Evolutionary conservation across 2,329 filamentous ascomycete genomes (phyloP).

Genomic region (Microdochium paspali): DNA sequence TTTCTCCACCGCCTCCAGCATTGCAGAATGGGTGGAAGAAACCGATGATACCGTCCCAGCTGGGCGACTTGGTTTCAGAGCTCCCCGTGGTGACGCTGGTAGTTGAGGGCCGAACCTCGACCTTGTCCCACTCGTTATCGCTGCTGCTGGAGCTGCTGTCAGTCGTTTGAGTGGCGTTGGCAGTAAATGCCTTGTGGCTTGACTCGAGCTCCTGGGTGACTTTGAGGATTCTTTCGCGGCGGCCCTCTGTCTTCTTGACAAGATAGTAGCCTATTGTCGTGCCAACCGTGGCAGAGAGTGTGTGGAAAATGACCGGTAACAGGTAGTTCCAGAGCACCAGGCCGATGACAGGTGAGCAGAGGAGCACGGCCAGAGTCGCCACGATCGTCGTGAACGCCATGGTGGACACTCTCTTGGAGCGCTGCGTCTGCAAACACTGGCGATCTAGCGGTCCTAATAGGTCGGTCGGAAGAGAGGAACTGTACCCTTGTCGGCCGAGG

Average conservation of each 20-base stretch:
- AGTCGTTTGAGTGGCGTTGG: conserved; percentile 21
- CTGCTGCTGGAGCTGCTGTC: conserved; percentile 19
- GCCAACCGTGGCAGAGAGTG: conserved; percentile 29
- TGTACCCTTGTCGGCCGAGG: too few species aligned
- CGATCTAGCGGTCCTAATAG: too few species aligned
- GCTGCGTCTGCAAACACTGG: too few species aligned
- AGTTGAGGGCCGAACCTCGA: conserved; percentile 37
- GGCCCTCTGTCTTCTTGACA: conserved; percentile 52
- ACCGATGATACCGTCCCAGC: conserved; percentile 79
- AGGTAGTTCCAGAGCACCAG: conserved; percentile 19
- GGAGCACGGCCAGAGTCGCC: conserved; percentile 14
- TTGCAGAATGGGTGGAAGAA: conserved; percentile 99
- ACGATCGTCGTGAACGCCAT: conserved; percentile 7
- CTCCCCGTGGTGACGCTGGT: conserved; percentile 25
- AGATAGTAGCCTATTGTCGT: conserved; percentile 49
- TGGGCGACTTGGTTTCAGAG: conserved; percentile 16
- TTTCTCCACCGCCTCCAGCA: conserved; percentile 88
- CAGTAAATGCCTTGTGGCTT: conserved; percentile 12
- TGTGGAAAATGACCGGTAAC: conserved; percentile 21
- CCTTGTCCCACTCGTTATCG: conserved; percentile 63
- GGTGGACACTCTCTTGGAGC: neutral
- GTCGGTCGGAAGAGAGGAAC: neutral
- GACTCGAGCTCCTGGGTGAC: conserved; percentile 34
- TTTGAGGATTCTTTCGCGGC: conserved; percentile 46
- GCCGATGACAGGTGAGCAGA: conserved; percentile 15